These are phyloP conservation scores for Radiomyces spectabilis DNA, from an alignment of 192 early-diverging fungal genomes.

Conservation along the genomic window DNA sequence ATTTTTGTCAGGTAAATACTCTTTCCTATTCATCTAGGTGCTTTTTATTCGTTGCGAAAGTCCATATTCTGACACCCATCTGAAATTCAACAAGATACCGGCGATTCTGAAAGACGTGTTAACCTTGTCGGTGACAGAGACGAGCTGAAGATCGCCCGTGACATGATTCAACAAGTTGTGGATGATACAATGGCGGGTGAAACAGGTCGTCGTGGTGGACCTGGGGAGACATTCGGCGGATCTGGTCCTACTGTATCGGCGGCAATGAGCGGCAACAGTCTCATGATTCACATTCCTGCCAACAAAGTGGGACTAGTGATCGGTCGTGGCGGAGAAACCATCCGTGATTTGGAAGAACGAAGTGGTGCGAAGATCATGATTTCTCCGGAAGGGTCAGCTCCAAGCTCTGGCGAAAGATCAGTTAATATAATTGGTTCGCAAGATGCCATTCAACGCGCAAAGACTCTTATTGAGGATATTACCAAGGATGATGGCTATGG, in stretches of 20 bases:
- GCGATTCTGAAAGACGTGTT: conserved; percentile 39
- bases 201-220: too few relatives aligned
- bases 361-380: conserved; percentile 67
- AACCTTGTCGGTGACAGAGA: conserved; percentile 38
- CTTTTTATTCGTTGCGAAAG: too few relatives aligned
- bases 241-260: too few relatives aligned
- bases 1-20: conserved; percentile 31
- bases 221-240: too few relatives aligned
- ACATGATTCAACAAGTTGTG: conserved; percentile 46
- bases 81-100: too few relatives aligned
- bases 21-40: background rate
- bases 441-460: conserved; percentile 59
- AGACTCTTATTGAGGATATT: conserved; percentile 69
- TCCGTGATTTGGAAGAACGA: conserved; percentile 59
- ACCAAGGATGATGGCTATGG: conserved; percentile 41
- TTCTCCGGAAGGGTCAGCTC: conserved; percentile 41
- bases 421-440: conserved; percentile 68
- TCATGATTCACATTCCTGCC: too few relatives aligned
- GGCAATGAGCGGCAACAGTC: too few relatives aligned
- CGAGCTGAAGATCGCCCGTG: conserved; percentile 40
- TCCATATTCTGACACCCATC: too few relatives aligned
- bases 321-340: conserved; percentile 70
- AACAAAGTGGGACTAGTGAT: conserved; percentile 80
- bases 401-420: conserved; percentile 36
- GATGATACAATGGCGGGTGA: too few relatives aligned